phyloP scores from a whole-genome alignment of 2,329 filamentous ascomycete species.

The Colletotrichum lupini region DNA sequence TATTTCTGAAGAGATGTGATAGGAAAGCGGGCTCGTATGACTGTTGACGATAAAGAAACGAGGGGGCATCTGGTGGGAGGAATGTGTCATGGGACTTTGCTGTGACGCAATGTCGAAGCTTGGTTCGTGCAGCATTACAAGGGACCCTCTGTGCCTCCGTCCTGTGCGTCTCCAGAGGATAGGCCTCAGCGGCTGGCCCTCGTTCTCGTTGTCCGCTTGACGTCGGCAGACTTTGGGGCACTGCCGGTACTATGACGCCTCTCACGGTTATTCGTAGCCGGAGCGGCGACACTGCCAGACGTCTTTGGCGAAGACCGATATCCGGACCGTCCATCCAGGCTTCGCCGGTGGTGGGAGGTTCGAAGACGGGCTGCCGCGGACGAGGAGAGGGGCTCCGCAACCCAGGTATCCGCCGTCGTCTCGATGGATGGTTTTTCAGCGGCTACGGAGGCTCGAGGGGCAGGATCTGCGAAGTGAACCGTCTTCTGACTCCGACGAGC shows the following conservation, averaged over 20 bases:
- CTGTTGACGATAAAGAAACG: slow-evolving; percentile 1
- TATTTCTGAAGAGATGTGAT: slow-evolving; percentile 7
- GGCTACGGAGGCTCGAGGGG: neutral
- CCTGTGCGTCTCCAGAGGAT: neutral
- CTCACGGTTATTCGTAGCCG: slow-evolving; percentile 1
- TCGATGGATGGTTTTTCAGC: neutral
- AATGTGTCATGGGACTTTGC: slow-evolving; percentile 4
- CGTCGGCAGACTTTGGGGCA: slow-evolving; percentile 15
- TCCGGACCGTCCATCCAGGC: slow-evolving; percentile 5
- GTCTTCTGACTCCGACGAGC: slow-evolving; percentile 33
- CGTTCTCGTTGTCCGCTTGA: slow-evolving; percentile 18
- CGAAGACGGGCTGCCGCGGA: slow-evolving; percentile 4
- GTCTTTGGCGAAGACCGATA: slow-evolving; percentile 10
- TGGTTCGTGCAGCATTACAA: neutral
- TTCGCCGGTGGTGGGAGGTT: slow-evolving; percentile 13
- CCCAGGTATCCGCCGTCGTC: neutral
- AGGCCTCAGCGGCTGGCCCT: slow-evolving; percentile 21
- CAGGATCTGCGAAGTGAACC: slow-evolving; percentile 31
- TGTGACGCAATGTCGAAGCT: slow-evolving; percentile 1
- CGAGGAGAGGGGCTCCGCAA: neutral
- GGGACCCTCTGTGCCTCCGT: neutral
- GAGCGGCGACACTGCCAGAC: neutral
- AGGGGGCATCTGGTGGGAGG: neutral
- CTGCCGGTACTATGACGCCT: slow-evolving; percentile 18
- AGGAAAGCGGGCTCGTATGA: neutral